A percentile compares a stretch with the other conserved stretches of the same genome.
phyloP scores from a whole-genome alignment of 345 rosid genomes.

The Brassica cretica region DNA sequence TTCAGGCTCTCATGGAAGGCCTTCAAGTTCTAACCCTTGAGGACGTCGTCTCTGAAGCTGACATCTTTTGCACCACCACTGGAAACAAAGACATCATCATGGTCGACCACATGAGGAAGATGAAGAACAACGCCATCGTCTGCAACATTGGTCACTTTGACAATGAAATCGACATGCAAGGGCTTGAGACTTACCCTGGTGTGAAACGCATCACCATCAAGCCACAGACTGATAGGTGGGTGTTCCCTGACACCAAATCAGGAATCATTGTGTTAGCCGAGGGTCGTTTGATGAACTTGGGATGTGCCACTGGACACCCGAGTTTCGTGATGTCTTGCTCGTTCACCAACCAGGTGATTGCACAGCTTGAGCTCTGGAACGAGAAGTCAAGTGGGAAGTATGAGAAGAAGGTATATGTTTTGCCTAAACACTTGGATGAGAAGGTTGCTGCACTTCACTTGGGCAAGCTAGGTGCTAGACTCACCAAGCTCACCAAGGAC shows the following conservation, averaged over 20 bases:
- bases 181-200: not conserved
- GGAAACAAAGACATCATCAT: slow-evolving; percentile 76
- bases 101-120: slow-evolving; percentile 39
- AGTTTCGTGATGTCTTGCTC: slow-evolving; percentile 79
- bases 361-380: slow-evolving; percentile 64
- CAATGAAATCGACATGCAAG: not conserved
- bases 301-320: slow-evolving; percentile 78
- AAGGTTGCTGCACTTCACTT: slow-evolving; percentile 71
- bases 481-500: slow-evolving; percentile 65
- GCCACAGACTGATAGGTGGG: slow-evolving; percentile 61
- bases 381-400: slow-evolving; percentile 46
- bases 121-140: not conserved
- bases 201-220: slow-evolving; percentile 59
- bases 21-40: slow-evolving; percentile 59
- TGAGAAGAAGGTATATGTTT: slow-evolving; percentile 46
- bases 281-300: slow-evolving; percentile 74
- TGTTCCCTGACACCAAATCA: slow-evolving; percentile 41
- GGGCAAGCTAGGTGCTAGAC: slow-evolving; percentile 71
- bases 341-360: slow-evolving; percentile 76
- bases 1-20: slow-evolving; percentile 78
- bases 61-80: slow-evolving; percentile 69
- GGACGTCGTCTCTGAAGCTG: slow-evolving; percentile 56
- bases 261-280: slow-evolving; percentile 67
- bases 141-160: slow-evolving; percentile 5
- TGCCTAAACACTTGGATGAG: slow-evolving; percentile 77